Percentiles rank a stretch among this genome's conserved stretches.
Evolutionary conservation across 371 early-diverging fungal species (phyloP).

Genomic region (Thermomucor indicae-seudaticae): DNA sequence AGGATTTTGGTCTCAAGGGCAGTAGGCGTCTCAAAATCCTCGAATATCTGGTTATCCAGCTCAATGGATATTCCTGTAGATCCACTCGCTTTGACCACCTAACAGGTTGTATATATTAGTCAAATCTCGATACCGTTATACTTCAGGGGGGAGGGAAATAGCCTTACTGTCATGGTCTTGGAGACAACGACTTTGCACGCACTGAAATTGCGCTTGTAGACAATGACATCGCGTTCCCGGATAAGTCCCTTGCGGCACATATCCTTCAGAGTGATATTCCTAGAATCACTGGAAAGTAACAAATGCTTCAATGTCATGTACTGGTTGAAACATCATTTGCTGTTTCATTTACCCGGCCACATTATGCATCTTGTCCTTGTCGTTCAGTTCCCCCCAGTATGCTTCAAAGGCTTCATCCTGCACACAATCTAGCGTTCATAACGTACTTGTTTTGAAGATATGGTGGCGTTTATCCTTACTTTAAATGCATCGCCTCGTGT

Average conservation of each 20-base stretch:
- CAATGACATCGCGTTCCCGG: constrained; percentile 39
- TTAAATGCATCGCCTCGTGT: neutral
- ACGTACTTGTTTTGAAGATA: constrained; percentile 1
- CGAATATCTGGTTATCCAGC: constrained; percentile 36
- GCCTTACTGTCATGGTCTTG: constrained; percentile 41
- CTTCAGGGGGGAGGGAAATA: no score
- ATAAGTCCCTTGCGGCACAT: constrained; percentile 51
- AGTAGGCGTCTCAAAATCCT: constrained; percentile 51
- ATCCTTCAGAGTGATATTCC: constrained; percentile 45
- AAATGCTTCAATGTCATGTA: neutral
- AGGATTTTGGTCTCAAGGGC: constrained; percentile 51
- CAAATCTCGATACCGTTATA: no score
- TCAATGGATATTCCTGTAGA: constrained; percentile 41
- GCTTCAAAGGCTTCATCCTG: constrained; percentile 38
- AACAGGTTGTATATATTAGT: neutral
- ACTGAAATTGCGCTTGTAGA: constrained; percentile 51
- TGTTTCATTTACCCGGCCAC: constrained; percentile 40
- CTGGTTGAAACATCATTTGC: neutral
- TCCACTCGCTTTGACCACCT: constrained; percentile 47
- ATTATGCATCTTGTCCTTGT: constrained; percentile 42
- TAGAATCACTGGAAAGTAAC: constrained; percentile 33
- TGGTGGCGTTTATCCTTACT: no score
- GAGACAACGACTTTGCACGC: constrained; percentile 46
- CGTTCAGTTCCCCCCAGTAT: constrained; percentile 36
- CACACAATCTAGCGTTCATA: neutral